A percentile compares a stretch with the other conserved stretches of the same genome.
phyloP scores from a whole-genome alignment of 1,284 basidiomycete species.

The Pholiota adiposa region DNA sequence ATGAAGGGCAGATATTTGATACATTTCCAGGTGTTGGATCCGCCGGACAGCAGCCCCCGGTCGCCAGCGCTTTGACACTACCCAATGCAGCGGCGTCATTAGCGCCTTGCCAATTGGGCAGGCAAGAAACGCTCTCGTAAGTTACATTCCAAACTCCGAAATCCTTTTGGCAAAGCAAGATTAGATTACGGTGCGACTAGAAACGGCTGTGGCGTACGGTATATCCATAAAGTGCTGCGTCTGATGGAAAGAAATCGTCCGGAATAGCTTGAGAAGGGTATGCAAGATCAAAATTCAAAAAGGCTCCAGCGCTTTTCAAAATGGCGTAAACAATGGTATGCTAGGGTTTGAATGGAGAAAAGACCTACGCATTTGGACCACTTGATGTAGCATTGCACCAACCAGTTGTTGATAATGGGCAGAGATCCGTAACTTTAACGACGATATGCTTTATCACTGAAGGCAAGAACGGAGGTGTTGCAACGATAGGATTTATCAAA shows the following conservation, averaged over 20 bases:
- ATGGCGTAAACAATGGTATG: background rate
- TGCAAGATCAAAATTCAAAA: constrained; percentile 78
- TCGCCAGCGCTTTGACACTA: constrained; percentile 57
- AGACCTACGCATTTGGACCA: constrained; percentile 61
- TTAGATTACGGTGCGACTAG: constrained; percentile 3
- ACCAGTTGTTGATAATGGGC: constrained; percentile 59
- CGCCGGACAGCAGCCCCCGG: constrained; percentile 68
- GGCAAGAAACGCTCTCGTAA: constrained; percentile 65
- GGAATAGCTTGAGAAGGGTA: constrained; percentile 76
- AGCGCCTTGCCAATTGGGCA: constrained; percentile 61
- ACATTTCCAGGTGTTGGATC: constrained; percentile 58
- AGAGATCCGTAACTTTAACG: constrained; percentile 76
- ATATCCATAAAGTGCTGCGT: constrained; percentile 55
- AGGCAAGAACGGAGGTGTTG: constrained; percentile 73
- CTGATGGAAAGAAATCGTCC: constrained; percentile 71
- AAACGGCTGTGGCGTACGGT: constrained; percentile 44
- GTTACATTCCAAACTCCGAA: constrained; percentile 84
- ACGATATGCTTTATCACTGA: constrained; percentile 63
- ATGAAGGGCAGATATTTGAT: constrained; percentile 70
- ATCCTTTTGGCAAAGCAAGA: constrained; percentile 46
- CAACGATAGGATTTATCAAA: constrained; percentile 66
- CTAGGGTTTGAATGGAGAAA: background rate
- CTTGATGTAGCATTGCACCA: constrained; percentile 72
- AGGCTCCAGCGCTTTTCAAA: constrained; percentile 56
- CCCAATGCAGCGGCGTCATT: constrained; percentile 66